These are phyloP conservation scores for Scutellaria minor DNA, from an alignment of 257 asterid species.

Conservation along the genomic window DNA sequence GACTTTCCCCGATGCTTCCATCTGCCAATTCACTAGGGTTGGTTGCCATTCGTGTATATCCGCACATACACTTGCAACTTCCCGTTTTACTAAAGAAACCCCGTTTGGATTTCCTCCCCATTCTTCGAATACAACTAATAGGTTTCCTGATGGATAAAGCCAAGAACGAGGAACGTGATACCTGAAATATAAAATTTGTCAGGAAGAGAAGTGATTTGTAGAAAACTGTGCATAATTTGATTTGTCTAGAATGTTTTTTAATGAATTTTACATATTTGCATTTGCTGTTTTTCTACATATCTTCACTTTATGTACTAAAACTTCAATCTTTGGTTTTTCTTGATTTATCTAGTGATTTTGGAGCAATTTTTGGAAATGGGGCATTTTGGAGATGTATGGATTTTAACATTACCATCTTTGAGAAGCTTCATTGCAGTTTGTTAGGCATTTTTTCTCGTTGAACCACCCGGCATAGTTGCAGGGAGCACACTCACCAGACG, in stretches of 20 bases:
- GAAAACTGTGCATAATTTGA: no score
- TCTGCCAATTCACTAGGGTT: slow-evolving; percentile 65
- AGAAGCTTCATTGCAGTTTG: slow-evolving; percentile 82
- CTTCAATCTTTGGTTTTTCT: no score
- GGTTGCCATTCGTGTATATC: slow-evolving; percentile 93
- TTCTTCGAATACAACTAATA: slow-evolving; percentile 85
- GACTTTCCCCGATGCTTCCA: slow-evolving; percentile 75
- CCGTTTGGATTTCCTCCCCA: slow-evolving; percentile 90
- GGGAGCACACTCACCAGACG: slow-evolving; percentile 66
- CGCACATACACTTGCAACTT: slow-evolving; percentile 72
- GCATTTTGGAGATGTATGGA: background rate
- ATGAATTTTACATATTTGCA: no score
- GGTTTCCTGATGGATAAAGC: slow-evolving; percentile 75
- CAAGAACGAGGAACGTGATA: slow-evolving; percentile 95
- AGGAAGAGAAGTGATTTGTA: no score
- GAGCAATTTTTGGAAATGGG: background rate
- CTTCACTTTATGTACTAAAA: no score
- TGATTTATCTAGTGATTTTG: no score
- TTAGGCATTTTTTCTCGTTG: slow-evolving; percentile 75
- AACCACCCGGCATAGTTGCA: slow-evolving; percentile 86
- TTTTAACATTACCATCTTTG: slow-evolving; percentile 73
- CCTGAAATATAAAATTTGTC: slow-evolving; percentile 47
- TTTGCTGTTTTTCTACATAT: no score
- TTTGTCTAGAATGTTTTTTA: no score
- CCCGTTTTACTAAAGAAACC: slow-evolving; percentile 73